Evolutionary conservation across 148 eudicot genomes (phyloP).

Genomic region (Spergularia marina): DNA sequence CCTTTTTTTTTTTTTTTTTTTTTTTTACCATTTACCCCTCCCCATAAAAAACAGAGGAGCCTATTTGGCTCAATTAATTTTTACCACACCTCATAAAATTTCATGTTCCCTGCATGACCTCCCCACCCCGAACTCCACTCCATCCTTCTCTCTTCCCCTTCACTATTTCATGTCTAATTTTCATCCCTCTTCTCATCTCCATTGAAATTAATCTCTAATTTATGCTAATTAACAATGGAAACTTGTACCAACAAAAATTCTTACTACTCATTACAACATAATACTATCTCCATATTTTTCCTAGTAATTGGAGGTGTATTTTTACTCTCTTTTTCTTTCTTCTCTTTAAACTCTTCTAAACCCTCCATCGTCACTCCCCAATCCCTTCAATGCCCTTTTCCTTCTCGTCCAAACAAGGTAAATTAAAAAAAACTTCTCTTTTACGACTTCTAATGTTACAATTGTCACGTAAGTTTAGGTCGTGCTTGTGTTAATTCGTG

Average conservation of each 20-base stretch:
- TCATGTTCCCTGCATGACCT: slow-evolving; percentile 18
- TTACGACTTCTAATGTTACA: background rate
- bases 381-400: slow-evolving; percentile 11
- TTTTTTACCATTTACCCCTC: no score
- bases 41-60: no score
- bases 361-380: slow-evolving; percentile 8
- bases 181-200: background rate
- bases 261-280: slow-evolving; percentile 11
- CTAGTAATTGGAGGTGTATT: slow-evolving; percentile 12
- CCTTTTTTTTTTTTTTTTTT: no score
- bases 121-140: slow-evolving; percentile 23
- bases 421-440: background rate
- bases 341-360: slow-evolving; percentile 16
- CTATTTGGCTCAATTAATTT: background rate
- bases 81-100: no score
- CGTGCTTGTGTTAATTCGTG: background rate
- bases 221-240: slow-evolving; percentile 19
- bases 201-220: background rate
- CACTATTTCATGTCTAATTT: background rate
- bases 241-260: background rate
- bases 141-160: background rate
- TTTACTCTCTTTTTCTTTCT: slow-evolving; percentile 6
- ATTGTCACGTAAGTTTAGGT: background rate
- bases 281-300: slow-evolving; percentile 11
- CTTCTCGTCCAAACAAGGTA: slow-evolving; percentile 12